Conservation (phyloP, 352 stramenopile genomes). For the Phytopythium montanum region DNA sequence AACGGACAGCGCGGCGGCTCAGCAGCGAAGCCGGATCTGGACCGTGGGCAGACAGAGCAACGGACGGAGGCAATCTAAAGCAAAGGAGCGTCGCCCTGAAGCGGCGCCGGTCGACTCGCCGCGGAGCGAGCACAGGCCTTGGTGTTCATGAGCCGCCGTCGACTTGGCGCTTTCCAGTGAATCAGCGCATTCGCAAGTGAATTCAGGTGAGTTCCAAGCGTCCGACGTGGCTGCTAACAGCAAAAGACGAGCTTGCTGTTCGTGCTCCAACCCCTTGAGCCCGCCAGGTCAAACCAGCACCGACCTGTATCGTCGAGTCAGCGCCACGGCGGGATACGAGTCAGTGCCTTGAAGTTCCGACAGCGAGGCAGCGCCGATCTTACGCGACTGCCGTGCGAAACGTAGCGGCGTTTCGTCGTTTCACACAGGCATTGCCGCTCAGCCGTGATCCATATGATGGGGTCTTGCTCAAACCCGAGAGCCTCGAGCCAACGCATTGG, state of each 20-base stretch:
- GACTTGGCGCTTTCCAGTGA: neutral
- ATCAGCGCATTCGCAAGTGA: neutral
- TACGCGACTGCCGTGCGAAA: neutral
- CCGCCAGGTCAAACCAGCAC: too few species aligned
- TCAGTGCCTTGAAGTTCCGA: neutral
- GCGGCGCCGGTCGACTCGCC: neutral
- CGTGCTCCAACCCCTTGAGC: neutral
- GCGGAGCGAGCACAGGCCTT: too few species aligned
- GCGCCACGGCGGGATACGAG: neutral
- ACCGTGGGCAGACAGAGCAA: neutral
- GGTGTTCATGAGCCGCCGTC: too few species aligned
- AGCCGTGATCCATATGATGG: neutral
- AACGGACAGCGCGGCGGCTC: neutral
- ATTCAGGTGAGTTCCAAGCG: neutral
- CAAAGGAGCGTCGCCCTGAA: neutral
- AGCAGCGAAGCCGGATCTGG: neutral
- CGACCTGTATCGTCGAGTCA: neutral
- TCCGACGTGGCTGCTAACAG: neutral
- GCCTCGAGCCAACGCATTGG: neutral
- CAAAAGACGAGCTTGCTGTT: neutral
- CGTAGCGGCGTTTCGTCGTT: neutral
- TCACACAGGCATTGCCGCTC: neutral
- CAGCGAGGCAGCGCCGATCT: neutral
- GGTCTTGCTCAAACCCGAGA: too few species aligned
- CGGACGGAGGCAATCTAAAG: neutral